Evolutionary conservation across 139 green algal species (phyloP).

Genomic region (Micractinium conductrix): DNA sequence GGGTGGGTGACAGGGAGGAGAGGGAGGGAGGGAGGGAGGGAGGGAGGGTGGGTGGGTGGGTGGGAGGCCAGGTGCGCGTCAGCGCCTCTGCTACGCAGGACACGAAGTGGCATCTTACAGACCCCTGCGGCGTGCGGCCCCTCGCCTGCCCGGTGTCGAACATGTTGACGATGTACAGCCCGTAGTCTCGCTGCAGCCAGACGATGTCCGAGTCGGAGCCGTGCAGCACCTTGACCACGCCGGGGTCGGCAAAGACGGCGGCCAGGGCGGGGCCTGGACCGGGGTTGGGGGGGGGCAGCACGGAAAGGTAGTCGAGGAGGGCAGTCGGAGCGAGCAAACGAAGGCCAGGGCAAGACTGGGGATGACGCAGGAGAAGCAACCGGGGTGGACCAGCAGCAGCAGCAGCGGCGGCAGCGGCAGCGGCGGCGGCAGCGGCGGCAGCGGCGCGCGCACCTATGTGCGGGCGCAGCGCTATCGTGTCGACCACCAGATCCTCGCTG

Average conservation of each 20-base stretch:
- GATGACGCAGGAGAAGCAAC: not conserved
- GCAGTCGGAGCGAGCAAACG: no score
- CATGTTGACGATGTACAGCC: constrained; percentile 93
- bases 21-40: no score
- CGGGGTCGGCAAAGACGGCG: constrained; percentile 71
- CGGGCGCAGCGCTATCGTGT: constrained; percentile 76
- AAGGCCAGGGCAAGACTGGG: no score
- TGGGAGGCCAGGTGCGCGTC: no score
- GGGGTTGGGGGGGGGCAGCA: not conserved
- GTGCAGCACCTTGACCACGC: constrained; percentile 91
- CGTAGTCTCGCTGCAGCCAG: constrained; percentile 94
- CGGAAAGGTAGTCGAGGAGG: no score
- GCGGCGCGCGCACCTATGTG: constrained; percentile 48
- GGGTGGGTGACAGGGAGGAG: no score
- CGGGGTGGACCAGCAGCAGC: not conserved
- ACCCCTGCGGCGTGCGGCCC: constrained; percentile 10
- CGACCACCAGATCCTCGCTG: constrained; percentile 85
- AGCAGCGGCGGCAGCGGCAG: not conserved
- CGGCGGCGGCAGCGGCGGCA: not conserved
- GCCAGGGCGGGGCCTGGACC: constrained; percentile 57
- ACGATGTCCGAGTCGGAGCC: constrained; percentile 86
- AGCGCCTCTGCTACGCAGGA: no score
- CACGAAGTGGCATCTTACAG: no score
- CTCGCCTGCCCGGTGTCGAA: constrained; percentile 94
- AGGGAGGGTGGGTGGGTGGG: no score